Base-by-base conservation (phyloP, 352 stramenopile species). In the Pythium vanterpoolii region DNA sequence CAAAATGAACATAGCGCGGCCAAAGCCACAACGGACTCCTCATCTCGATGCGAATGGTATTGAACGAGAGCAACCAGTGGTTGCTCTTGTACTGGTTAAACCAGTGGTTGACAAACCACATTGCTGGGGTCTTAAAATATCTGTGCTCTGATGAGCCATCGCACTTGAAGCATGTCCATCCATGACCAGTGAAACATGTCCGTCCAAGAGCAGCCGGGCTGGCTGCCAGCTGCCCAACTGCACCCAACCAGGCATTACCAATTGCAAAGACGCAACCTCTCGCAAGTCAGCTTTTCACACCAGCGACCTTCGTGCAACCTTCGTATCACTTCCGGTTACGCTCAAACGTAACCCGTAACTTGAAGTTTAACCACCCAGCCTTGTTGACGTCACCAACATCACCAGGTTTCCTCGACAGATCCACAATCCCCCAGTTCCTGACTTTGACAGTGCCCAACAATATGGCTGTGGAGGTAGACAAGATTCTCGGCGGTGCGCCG, bases 391-490 rank as follows among this genome's bases (percentile, higher is more conserved):
- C 57, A 66, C 58, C 31, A 33, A 10, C n/a, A 31, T 21, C 11
- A 49, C 19, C 11, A 5, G 31, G 21, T 9, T 49, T 28, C 10
- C 5, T 21, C 19, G 43, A 10, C 19, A 33, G 30, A 14, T 56
- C n/a, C n/a, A n/a, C n/a, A n/a, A n/a, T n/a, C n/a, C n/a, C n/a
- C n/a, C 51, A 52, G 21, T 61, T 53, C 43, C 5, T 30, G 40
- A 39, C 36, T n/a, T 49, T 34, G 28, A 13, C 9, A 23, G 18
- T 6, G 9, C 24, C 39, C 11, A 40, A 30, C 31, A 66, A 11
- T 39, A 87, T 88, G 77, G 84, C 63, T 49, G 52, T 88, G 47
- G 70, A 90, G 66, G 74, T 83, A 38, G 66, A 83, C 60, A 76
- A 76, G 60, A 89, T 93, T 69, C 66, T 93, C 44, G 67, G 55